Evolutionary conservation across 768 basidiomycete genomes (phyloP), one percentile per base, ranked within the genome.

Genomic region (Mycena olivaceomarginata): DNA sequence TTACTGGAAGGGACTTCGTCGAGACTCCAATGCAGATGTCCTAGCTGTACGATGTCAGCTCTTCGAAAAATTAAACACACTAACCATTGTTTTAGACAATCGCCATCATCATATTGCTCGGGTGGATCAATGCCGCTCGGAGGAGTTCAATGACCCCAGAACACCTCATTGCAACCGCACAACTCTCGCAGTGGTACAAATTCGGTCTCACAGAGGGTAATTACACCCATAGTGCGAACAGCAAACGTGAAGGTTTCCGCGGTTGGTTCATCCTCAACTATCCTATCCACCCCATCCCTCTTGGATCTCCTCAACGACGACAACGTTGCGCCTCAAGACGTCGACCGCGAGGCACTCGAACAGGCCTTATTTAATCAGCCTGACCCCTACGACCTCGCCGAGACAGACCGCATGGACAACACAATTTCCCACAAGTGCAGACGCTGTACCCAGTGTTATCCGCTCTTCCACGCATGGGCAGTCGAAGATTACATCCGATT

Each of bases 1-100:
- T 20, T 31, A 31, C 31, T 31, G 31, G 31, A 31, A 31, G 31
- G 31, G 31, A 31, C 31, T 31, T 31, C 31, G 64, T 41, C 66
- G 59, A 15, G 82, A 84, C 72, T 82, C 81, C 25, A 81, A 82
- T 74, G 79, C 83, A 40, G 60, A 70, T 25, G 39, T 80, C 9
- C 25, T 84, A 18, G 71, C 63, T 1, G 83, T 83, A 75, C 46
- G 80, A 75, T 15, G 9, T 72, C 8, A 20, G 43, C 15, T 40
- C 53, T 65, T 22, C 41, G 40, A 12, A 1, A 7, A 39, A n/a
- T 20, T 64, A 9, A n/a, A 18, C 37, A 8, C 6, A 15, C 56
- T 60, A 18, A 70, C 22, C 10, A 12, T 59, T 40, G 8, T 37
- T 64, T 39, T n/a, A 76, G 77, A 57, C 51, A 12, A 51, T 83